Evolutionary conservation across 2,329 filamentous ascomycete genomes (phyloP), one percentile per base, ranked within the genome.

Genomic region (Sporothrix pseudoabietina): DNA sequence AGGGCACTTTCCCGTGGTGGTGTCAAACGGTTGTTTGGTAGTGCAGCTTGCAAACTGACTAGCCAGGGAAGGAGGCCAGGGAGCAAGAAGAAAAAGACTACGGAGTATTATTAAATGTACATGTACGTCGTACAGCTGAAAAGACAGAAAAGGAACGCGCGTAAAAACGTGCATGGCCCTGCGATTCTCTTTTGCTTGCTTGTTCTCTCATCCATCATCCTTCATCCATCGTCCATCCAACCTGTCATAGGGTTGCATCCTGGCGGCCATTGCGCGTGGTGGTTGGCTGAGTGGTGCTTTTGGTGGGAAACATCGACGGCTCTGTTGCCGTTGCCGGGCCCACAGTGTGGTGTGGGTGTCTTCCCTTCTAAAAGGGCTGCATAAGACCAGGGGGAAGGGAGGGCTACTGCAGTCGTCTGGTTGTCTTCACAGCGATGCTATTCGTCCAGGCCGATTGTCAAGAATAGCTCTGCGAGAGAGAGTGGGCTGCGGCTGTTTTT

Each of bases 311-410:
- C 5, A 35, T 32, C 26, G 16, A 65, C 9, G 52, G 44, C 4
- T 19, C 19, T 19, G 14, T 14, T 47, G 7, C 3, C 41, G 63
- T 66, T 68, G 44, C 44, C 52, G 65, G 65, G 65, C 16, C 65
- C 44, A 68, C 65, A 52, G 44, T 14, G 26, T 5, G 44, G 44
- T 52, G 44, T 26, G 26, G 26, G 26, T 26, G 26, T n/a, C n/a
- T n/a, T n/a, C 41, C 65, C 32, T 16, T 19, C 5, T 22, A 65
- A 63, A 30, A 66, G 39, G 61, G 61, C 61, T 49, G 63, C 63
- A 66, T 66, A 49, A 47, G 61, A 49, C 63, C 8, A 55, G 52
- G 44, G 44, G 14, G 8, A 55, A 10, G 52, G 8, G n/a, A 10
- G 52, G 22, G 63, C 63, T 66, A 66, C 41, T 44, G 59, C 59